These are phyloP conservation scores for Fistulinella prunicolor DNA, from an alignment of 768 basidiomycete species.

Conservation along the genomic window DNA sequence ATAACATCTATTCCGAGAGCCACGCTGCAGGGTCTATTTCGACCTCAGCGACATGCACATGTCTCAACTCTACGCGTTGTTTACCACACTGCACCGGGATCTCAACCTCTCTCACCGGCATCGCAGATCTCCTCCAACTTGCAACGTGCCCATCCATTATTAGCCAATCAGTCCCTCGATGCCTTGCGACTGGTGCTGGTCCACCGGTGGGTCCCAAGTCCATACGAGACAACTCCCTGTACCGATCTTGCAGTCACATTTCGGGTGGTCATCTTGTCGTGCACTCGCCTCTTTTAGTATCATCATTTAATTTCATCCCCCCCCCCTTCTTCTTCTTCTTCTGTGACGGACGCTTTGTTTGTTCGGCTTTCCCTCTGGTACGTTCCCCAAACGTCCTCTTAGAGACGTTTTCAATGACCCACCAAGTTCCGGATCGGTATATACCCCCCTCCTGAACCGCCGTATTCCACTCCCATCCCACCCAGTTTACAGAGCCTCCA, in stretches of 20 bases:
- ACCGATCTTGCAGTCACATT: conserved; percentile 24
- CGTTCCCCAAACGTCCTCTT: conserved; percentile 26
- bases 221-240: conserved; percentile 21
- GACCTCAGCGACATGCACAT: conserved; percentile 24
- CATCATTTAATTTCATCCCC: conserved; percentile 31
- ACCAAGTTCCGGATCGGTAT: conserved; percentile 29
- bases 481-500: conserved; percentile 18
- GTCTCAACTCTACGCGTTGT: conserved; percentile 12
- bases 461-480: conserved; percentile 17
- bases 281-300: conserved; percentile 28
- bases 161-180: conserved; percentile 19
- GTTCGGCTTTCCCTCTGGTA: conserved; percentile 23
- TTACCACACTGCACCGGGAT: conserved; percentile 18
- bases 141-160: conserved; percentile 20
- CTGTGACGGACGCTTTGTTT: conserved; percentile 31
- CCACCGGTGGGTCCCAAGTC: conserved; percentile 21
- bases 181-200: conserved; percentile 14
- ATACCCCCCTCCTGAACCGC: conserved; percentile 21
- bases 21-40: conserved; percentile 28
- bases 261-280: conserved; percentile 24
- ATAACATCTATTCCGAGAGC: conserved; percentile 17
- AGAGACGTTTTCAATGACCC: conserved; percentile 28
- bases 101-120: conserved; percentile 12
- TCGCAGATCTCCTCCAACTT: conserved; percentile 25
- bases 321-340: conserved; percentile 24